phyloP scores from a whole-genome alignment of 139 green algal genomes.

The Chlamydomonas urium region DNA sequence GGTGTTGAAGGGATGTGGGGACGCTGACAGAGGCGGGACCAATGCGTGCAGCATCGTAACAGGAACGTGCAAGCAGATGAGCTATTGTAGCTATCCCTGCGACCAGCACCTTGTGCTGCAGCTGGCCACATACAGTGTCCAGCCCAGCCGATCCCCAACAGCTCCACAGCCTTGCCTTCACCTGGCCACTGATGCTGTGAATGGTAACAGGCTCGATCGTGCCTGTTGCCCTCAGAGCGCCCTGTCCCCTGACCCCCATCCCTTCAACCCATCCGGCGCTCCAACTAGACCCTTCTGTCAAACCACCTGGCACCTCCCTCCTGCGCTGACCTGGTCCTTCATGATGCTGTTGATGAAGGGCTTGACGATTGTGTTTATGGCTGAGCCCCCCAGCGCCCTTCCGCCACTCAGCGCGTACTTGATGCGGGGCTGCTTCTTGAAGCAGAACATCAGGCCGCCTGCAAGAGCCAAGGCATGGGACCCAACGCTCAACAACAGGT shows the following conservation, averaged over 20 bases:
- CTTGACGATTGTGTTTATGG: slow-evolving; percentile 29
- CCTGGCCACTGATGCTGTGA: too few species aligned
- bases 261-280: background rate
- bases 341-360: slow-evolving; percentile 47
- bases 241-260: too few species aligned
- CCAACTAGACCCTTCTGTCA: background rate
- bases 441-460: slow-evolving; percentile 42
- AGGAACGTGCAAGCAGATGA: background rate
- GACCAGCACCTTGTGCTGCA: background rate
- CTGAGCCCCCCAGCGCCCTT: slow-evolving; percentile 29
- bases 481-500: too few species aligned
- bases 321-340: background rate
- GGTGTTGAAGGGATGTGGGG: too few species aligned
- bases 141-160: too few species aligned
- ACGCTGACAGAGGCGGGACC: background rate
- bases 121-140: too few species aligned
- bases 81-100: background rate
- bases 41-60: background rate
- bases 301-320: background rate
- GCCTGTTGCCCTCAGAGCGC: too few species aligned
- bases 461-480: background rate
- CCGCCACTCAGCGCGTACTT: slow-evolving; percentile 55
- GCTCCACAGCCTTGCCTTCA: too few species aligned
- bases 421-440: slow-evolving; percentile 23
- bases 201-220: too few species aligned